Conservation (phyloP, 148 eudicot species). For the Dysphania ambrosioides region DNA sequence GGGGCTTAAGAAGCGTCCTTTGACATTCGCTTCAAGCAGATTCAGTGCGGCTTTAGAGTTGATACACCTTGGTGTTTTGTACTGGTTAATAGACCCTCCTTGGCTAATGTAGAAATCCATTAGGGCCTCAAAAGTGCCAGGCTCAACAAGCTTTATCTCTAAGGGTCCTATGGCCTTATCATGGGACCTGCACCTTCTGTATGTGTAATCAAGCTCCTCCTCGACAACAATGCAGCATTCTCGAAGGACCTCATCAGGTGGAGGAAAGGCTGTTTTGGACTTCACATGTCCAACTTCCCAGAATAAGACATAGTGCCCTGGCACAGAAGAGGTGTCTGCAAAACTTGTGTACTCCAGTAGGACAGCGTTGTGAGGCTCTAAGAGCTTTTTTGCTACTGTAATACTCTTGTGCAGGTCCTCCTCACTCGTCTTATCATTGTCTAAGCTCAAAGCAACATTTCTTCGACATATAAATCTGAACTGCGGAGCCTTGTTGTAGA, state of each 20-base stretch:
- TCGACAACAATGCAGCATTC: constrained; percentile 71
- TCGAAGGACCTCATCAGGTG: constrained; percentile 27
- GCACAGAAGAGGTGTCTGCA: constrained; percentile 57
- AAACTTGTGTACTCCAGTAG: constrained; percentile 71
- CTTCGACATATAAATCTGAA: constrained; percentile 74
- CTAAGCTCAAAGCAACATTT: constrained; percentile 71
- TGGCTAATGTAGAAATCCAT: constrained; percentile 64
- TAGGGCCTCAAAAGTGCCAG: constrained; percentile 60
- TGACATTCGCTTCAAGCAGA: constrained; percentile 52
- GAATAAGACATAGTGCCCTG: constrained; percentile 76
- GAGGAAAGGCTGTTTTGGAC: neutral
- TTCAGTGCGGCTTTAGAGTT: constrained; percentile 46
- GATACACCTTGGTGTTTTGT: constrained; percentile 81
- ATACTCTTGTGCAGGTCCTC: constrained; percentile 66
- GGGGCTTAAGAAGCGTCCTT: constrained; percentile 52
- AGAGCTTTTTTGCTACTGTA: constrained; percentile 46
- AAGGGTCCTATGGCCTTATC: constrained; percentile 71
- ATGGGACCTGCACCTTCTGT: constrained; percentile 50
- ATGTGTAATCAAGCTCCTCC: constrained; percentile 57
- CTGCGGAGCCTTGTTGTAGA: constrained; percentile 68
- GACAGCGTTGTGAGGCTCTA: constrained; percentile 47
- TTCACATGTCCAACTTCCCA: constrained; percentile 48
- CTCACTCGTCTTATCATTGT: constrained; percentile 71
- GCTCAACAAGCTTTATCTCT: constrained; percentile 57
- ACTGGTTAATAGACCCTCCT: constrained; percentile 79